Conservation (phyloP, 768 basidiomycete species). For the Erythrobasidium yunnanense region DNA sequence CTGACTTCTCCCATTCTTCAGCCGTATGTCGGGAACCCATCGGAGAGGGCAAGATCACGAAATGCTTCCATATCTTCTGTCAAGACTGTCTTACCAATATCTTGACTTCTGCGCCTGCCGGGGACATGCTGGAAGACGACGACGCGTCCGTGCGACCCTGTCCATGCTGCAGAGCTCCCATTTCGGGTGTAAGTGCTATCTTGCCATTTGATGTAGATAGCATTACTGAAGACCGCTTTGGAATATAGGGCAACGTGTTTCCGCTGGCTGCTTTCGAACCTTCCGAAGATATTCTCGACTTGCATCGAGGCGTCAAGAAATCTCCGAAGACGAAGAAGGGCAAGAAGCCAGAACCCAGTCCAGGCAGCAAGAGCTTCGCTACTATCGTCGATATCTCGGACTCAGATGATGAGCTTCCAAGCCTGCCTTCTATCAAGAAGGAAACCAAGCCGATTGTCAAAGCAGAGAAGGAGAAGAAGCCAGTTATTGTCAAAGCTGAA, state of each 20-base stretch:
- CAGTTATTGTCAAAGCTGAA: too few species aligned
- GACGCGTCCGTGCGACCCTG: not conserved
- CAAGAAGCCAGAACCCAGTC: too few species aligned
- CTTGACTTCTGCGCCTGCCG: not conserved
- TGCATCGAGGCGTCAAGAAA: not conserved
- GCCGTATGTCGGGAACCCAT: not conserved
- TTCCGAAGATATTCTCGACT: not conserved
- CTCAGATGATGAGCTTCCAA: too few species aligned
- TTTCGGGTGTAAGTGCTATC: not conserved
- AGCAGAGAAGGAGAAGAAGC: too few species aligned
- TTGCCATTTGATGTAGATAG: too few species aligned
- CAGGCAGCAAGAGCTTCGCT: too few species aligned
- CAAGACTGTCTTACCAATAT: not conserved
- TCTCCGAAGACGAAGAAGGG: not conserved
- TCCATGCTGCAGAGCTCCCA: not conserved
- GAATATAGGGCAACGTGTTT: not conserved
- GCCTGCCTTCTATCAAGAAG: too few species aligned
- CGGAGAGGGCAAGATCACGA: not conserved
- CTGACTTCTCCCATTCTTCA: too few species aligned
- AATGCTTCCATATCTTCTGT: not conserved
- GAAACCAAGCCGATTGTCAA: too few species aligned
- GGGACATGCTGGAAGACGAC: not conserved
- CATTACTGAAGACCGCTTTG: not conserved
- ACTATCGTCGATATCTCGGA: too few species aligned
- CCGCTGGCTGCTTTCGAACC: not conserved